Conservation (phyloP, 176 grass and related monocot genomes). For the Olyra latifolia region DNA sequence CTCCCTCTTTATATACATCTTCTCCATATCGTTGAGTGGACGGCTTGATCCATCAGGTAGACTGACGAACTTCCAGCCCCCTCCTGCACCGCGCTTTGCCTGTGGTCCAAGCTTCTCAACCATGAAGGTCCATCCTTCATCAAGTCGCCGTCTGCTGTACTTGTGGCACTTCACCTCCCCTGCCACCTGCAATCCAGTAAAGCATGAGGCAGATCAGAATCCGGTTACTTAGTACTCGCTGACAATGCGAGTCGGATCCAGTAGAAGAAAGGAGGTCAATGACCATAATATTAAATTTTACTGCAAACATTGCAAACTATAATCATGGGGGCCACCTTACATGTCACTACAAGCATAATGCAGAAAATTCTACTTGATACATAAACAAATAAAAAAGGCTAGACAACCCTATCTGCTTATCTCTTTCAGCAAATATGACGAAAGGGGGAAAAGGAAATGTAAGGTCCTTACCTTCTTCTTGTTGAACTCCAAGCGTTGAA, state of each 20-base stretch:
- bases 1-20: constrained; percentile 95
- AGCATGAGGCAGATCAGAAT: not conserved
- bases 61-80: constrained; percentile 85
- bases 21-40: constrained; percentile 77
- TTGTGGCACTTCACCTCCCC: constrained; percentile 92
- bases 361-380: not conserved
- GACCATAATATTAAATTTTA: not conserved
- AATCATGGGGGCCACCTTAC: not conserved
- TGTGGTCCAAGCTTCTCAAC: constrained; percentile 80
- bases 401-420: not conserved
- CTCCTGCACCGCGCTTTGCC: constrained; percentile 63
- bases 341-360: not conserved
- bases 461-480: constrained; percentile 78
- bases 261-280: not conserved
- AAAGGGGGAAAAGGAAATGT: not conserved
- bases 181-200: constrained; percentile 54
- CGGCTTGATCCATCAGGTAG: constrained; percentile 87
- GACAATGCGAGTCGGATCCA: not conserved
- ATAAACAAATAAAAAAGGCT: constrained; percentile 12
- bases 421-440: not conserved
- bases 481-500: constrained; percentile 83
- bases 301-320: not conserved
- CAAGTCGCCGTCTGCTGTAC: constrained; percentile 79
- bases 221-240: not conserved
- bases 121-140: constrained; percentile 81